Conservation (phyloP, 306 rosid genomes). For the Adenanthera pavonina region DNA sequence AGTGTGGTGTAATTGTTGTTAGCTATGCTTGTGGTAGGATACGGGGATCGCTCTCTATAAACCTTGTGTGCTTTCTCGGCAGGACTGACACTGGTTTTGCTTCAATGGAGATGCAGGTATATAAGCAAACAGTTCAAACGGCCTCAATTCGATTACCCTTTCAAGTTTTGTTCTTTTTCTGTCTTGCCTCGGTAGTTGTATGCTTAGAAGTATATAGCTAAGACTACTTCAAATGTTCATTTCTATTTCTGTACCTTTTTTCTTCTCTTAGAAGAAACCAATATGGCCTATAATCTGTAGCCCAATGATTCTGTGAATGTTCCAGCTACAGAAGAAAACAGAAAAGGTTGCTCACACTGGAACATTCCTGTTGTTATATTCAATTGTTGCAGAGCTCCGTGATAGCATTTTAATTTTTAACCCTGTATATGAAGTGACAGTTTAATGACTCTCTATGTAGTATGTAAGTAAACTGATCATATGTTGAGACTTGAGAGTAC, state of each 20-base stretch:
- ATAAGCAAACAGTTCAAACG: neutral
- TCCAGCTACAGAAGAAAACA: conserved; percentile 1
- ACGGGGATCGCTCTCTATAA: neutral
- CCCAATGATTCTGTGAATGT: neutral
- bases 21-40: neutral
- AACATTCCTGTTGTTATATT: neutral
- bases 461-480: neutral
- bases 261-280: neutral
- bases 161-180: neutral
- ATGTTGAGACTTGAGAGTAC: neutral
- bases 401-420: conserved; percentile 7
- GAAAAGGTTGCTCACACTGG: neutral
- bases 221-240: neutral
- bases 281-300: neutral
- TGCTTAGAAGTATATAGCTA: neutral
- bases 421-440: conserved; percentile 8
- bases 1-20: neutral
- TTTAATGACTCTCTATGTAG: conserved; percentile 1
- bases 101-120: conserved; percentile 9
- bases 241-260: neutral
- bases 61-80: neutral
- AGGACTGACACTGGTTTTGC: neutral
- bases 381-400: neutral
- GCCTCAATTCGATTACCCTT: neutral
- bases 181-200: neutral